Conservation (phyloP, 1,139 yeast genomes). For the Entelexis paramagnoliae region DNA sequence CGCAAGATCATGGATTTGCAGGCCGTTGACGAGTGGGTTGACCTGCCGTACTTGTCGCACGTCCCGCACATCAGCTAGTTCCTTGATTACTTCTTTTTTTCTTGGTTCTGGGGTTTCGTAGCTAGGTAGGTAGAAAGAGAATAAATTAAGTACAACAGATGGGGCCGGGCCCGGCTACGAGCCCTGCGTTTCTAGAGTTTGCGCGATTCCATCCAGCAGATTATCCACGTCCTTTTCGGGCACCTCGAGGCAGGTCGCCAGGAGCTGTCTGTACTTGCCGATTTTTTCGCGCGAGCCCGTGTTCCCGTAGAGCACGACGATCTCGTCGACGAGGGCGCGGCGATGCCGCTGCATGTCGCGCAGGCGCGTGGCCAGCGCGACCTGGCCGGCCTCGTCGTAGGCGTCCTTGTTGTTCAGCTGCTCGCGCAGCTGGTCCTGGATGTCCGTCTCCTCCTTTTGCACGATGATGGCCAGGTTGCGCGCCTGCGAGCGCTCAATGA, state of each 20-base stretch:
- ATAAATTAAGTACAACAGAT: constrained; percentile 1
- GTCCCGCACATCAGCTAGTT: neutral
- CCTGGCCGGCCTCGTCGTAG: constrained; percentile 22
- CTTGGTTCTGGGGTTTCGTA: neutral
- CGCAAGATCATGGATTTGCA: neutral
- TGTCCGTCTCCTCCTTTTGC: constrained; percentile 39
- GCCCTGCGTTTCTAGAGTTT: constrained; percentile 29
- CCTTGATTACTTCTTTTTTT: neutral
- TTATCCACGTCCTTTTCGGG: constrained; percentile 72
- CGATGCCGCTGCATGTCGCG: constrained; percentile 42
- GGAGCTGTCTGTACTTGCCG: constrained; percentile 69
- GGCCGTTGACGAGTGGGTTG: neutral
- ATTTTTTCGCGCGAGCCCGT: constrained; percentile 48
- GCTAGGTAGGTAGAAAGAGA: neutral
- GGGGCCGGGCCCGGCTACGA: neutral
- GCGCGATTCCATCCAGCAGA: constrained; percentile 49
- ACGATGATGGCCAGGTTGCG: constrained; percentile 42
- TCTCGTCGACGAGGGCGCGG: constrained; percentile 37
- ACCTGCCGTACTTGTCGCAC: neutral
- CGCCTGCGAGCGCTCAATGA: constrained; percentile 49
- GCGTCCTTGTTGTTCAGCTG: constrained; percentile 13
- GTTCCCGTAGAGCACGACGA: constrained; percentile 40
- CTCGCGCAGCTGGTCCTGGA: constrained; percentile 28
- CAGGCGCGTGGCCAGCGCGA: constrained; percentile 36
- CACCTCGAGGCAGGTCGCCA: constrained; percentile 74